Evolutionary conservation across 2,329 filamentous ascomycete species (phyloP), one percentile per base, ranked within the genome.

Genomic region (Xylaria sp.): DNA sequence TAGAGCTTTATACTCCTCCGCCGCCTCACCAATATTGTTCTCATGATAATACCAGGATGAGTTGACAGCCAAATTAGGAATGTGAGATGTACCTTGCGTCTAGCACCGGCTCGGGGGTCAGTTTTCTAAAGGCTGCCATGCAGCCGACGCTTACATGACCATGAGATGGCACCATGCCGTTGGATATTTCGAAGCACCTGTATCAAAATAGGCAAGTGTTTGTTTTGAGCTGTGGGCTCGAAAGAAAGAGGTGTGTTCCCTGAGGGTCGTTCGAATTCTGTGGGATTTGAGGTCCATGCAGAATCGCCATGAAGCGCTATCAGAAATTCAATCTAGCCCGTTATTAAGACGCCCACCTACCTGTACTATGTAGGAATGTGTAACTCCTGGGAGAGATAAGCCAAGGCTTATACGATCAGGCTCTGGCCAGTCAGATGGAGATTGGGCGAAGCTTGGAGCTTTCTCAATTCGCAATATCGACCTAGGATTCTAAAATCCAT

Each of bases 141-240:
- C 32, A 35, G 32, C 32, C 32, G 8, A 35, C 32, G 42, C 55
- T 60, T 65, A 16, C 57, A 50, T 55, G 66, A 48, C 55, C n/a
- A 21, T 27, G 13, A 67, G 29, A 61, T 61, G 60, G 54, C n/a
- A 51, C 29, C 57, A 65, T 64, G 27, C 32, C 37, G 16, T 57
- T 47, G 10, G n/a, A 16, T 16, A 25, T 55, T 51, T 42, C 27
- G 42, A 51, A 48, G 48, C 32, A 21, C 61, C 51, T 61, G 13
- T 57, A 60, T 68, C 29, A 68, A 68, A 68, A 65, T 65, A 68
- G 66, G 66, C 48, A 68, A 65, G 66, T 65, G 66, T 51, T 16
- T 42, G 16, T 35, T 27, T 37, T 27, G 25, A 55, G 29, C 44
- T 27, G 37, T 13, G 8, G 12, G 32, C 18, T 32, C 8, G 35